Conservation (phyloP, 2,329 filamentous ascomycete genomes). For the Teratosphaeria pseudoeucalypti region DNA sequence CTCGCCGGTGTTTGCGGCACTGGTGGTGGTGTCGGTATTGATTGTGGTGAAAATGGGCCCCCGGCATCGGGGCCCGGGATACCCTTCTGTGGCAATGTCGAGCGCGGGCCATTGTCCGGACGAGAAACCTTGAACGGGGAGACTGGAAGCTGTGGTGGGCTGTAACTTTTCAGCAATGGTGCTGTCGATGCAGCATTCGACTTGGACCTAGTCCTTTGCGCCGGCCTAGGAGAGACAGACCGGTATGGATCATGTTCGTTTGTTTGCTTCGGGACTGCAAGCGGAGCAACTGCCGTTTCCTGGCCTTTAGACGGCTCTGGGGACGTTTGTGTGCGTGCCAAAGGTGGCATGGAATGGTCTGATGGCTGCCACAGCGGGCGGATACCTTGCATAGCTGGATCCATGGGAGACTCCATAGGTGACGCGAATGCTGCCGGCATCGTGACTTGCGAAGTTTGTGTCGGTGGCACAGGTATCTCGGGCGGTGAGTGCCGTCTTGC, state of each 20-base stretch:
- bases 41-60: slow-evolving; percentile 2
- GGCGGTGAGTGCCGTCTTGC: slow-evolving; percentile 6
- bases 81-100: background rate
- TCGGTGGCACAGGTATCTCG: background rate
- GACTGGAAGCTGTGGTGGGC: background rate
- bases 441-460: background rate
- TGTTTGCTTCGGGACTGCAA: background rate
- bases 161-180: background rate
- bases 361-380: background rate
- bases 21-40: slow-evolving; percentile 8
- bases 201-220: slow-evolving; percentile 1
- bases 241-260: slow-evolving; percentile 9
- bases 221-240: slow-evolving; percentile 4
- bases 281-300: background rate
- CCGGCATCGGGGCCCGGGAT: background rate
- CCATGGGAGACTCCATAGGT: slow-evolving; percentile 24
- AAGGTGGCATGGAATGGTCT: background rate
- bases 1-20: slow-evolving; percentile 6
- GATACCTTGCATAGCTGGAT: slow-evolving; percentile 14
- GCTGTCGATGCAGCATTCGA: slow-evolving; percentile 2
- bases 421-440: slow-evolving; percentile 1
- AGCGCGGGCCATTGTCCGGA: background rate
- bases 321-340: slow-evolving; percentile 1
- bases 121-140: background rate
- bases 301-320: slow-evolving; percentile 5